Evolutionary conservation across 2,329 filamentous ascomycete species (phyloP), one percentile per base, ranked within the genome.

Genomic region (Ceratocystis diversiconidia): DNA sequence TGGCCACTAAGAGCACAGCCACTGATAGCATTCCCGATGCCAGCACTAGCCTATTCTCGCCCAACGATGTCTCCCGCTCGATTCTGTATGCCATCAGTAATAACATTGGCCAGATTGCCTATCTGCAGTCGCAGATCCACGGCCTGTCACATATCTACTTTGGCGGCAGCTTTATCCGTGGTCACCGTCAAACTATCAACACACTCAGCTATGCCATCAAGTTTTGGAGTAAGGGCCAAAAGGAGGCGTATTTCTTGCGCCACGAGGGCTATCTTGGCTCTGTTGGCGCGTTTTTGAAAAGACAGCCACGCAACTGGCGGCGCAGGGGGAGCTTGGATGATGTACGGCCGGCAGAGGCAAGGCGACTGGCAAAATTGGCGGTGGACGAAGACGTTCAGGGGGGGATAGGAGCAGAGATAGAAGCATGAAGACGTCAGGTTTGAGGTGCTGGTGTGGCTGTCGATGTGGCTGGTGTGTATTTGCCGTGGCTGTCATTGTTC

Each of bases 41-140:
- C 46, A 74, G 69, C 63, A 70, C 74, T 19, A 73, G 77, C 2
- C 79, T 82, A 67, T 97, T 96, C 75, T 85, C 83, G 19, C 81
- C 85, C 44, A 85, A 91, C 72, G 94, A 99, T 75, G 90, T 99
- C 69, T 94, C 90, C 28, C 82, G 92, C 41, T 96, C 90, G 60
- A 80, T 99, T 19, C 83, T 99, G 0, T 99, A 96, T 76, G 94
- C 94, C 28, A 90, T 97, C 70, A 92, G 88, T 74, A 97, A 97
- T 79, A 97, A 97, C 76, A 96, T 97, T 69, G 94, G 94, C 17
- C 94, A 99, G 77, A 95, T 99, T 71, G 91, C 94, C 55, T 96
- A 94, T 74, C 80, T 99, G n/a, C 94, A 97, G 73, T 94, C 90
- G 5, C 92, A 96, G 74, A 94, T 96, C 73, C 92, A 99, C 76